A percentile compares a stretch with the other conserved stretches of the same genome.
Evolutionary conservation across 2,329 filamentous ascomycete genomes (phyloP).

Genomic region (Phaeophleospora eucalypticola): DNA sequence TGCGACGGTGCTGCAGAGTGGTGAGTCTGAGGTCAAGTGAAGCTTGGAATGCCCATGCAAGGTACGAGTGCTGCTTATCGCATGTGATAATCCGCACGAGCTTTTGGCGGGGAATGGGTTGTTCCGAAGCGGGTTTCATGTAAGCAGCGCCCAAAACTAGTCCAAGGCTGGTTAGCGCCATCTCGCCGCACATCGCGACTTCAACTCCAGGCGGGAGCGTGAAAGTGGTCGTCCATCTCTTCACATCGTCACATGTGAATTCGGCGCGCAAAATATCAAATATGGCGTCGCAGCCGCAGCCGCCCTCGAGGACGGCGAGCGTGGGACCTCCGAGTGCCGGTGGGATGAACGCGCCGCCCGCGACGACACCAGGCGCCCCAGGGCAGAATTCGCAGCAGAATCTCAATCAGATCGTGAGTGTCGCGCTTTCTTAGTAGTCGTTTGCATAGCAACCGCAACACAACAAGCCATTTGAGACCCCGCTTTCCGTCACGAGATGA

Average conservation of each 20-base stretch:
- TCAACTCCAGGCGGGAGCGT: too few relatives aligned
- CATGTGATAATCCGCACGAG: background rate
- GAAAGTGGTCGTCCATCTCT: background rate
- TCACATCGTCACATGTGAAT: conserved; percentile 4
- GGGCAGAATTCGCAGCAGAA: conserved; percentile 46
- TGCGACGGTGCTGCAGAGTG: background rate
- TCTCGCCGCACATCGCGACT: conserved; percentile 8
- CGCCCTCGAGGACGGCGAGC: conserved; percentile 34
- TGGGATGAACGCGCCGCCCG: conserved; percentile 42
- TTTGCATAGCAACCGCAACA: background rate
- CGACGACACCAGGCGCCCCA: conserved; percentile 43
- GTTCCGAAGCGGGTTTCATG: too few relatives aligned
- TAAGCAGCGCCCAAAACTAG: too few relatives aligned
- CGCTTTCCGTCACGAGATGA: background rate
- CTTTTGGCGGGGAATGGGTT: background rate
- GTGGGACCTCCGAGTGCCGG: conserved; percentile 34
- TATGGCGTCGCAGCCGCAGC: conserved; percentile 36
- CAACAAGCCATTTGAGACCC: background rate
- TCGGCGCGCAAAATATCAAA: conserved; percentile 2
- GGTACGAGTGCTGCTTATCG: background rate
- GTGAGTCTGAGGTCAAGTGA: background rate
- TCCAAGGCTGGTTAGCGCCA: too few relatives aligned
- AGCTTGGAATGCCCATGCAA: background rate
- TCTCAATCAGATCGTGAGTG: conserved; percentile 92
- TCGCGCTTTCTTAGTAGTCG: conserved; percentile 17